Evolutionary conservation across 176 grass and related monocot species (phyloP), one percentile per base, ranked within the genome.

Genomic region (Luzula sylvatica): DNA sequence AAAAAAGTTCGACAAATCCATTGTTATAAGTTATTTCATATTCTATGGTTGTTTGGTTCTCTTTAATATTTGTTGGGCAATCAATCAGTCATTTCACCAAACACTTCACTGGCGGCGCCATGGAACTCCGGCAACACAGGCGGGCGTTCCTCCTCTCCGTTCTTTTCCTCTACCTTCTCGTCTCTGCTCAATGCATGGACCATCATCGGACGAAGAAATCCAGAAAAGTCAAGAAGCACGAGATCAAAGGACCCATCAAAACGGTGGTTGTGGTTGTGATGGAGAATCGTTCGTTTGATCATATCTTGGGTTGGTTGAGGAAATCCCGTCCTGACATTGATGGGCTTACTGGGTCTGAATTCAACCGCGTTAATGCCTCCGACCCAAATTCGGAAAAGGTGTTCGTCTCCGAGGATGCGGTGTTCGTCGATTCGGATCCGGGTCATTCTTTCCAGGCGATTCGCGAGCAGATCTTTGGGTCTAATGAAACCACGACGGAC

Each of bases 201-300:
- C 30, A 35, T 9, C 30, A 35, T 2, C 5, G 72, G 75, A 39
- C 14, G 29, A 27, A 61, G 65, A 4, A 74, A 66, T 5, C 20
- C 22, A 74, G 29, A 9, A 49, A 40, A 50, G 53, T 42, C 40
- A 15, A 47, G 50, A 83, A 94, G 83, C 88, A 81, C 73, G 83
- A 95, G 77, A 95, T 95, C 77, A 69, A 72, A 44, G 87, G 77
- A 2, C 90, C 90, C 13, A 67, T 95, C 63, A 95, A 95, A 74
- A 95, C 84, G 24, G 70, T 95, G 38, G 90, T 95, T 13, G 80
- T 95, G 14, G 48, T 95, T 2, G 80, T 85, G 5, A 95, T 95
- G 90, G 84, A 95, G 90, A 95, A 95, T 58, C 84, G 90, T n/a
- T 88, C 83, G 73, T 95, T 95, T 67, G 84, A 95, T 46, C 90